phyloP scores from a whole-genome alignment of 495 filamentous ascomycete species.

The Neurospora hispaniola region DNA sequence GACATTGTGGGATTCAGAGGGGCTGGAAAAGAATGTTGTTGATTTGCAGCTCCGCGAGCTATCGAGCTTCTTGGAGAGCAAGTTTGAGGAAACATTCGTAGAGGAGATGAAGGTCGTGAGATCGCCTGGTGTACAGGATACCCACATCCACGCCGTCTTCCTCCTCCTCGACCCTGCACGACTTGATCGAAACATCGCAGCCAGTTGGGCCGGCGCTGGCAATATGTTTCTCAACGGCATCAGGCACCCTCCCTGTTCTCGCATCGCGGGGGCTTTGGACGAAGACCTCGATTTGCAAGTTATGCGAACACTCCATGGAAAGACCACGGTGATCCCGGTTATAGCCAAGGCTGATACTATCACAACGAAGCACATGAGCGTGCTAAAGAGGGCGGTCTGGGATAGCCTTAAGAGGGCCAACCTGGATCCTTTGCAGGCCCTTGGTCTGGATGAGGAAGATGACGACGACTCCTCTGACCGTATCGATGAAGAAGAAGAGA shows the following conservation, averaged over 20 bases:
- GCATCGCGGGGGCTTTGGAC: slow-evolving; percentile 62
- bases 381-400: slow-evolving; percentile 85
- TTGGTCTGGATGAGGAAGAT: slow-evolving; percentile 68
- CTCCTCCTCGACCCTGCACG: slow-evolving; percentile 81
- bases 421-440: slow-evolving; percentile 78
- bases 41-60: slow-evolving; percentile 90
- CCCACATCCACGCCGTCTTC: slow-evolving; percentile 95
- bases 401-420: slow-evolving; percentile 74
- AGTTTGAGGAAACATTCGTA: slow-evolving; percentile 94
- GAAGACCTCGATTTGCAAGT: slow-evolving; percentile 87
- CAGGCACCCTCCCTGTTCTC: slow-evolving; percentile 35
- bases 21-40: slow-evolving; percentile 84
- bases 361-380: slow-evolving; percentile 84
- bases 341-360: slow-evolving; percentile 97
- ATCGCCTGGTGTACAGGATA: slow-evolving; percentile 86
- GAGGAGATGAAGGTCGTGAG: slow-evolving; percentile 97
- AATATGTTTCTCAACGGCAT: slow-evolving; percentile 44
- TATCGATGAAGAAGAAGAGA: slow-evolving; percentile 52
- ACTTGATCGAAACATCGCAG: slow-evolving; percentile 71
- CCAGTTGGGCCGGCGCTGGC: slow-evolving; percentile 42
- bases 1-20: slow-evolving; percentile 92
- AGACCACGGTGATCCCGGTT: slow-evolving; percentile 91
- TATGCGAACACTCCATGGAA: slow-evolving; percentile 77
- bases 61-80: slow-evolving; percentile 85
- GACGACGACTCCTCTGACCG: slow-evolving; percentile 43